These are phyloP conservation scores for Tuber umbilicatum DNA, from an alignment of 495 filamentous ascomycete species.

Conservation along the genomic window DNA sequence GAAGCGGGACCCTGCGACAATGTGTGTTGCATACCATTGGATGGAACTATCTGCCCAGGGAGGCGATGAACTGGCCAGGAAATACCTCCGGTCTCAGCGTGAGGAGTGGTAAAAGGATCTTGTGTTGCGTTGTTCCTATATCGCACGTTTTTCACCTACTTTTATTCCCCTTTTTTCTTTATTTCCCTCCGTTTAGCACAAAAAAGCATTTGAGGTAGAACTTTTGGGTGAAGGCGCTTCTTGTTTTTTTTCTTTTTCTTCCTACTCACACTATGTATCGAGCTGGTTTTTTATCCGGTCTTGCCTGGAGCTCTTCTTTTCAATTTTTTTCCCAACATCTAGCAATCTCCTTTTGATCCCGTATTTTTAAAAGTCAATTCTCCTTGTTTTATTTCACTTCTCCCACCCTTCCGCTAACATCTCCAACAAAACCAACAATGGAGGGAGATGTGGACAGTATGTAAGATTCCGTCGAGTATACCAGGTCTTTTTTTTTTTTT, in stretches of 20 bases:
- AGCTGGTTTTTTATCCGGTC: background rate
- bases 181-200: background rate
- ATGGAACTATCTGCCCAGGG: constrained; percentile 86
- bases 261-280: background rate
- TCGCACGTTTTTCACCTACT: constrained; percentile 1
- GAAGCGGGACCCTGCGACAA: constrained; percentile 74
- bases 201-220: constrained; percentile 6
- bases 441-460: background rate
- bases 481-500: background rate
- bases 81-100: constrained; percentile 66
- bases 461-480: background rate
- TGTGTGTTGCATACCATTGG: constrained; percentile 97
- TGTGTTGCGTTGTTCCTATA: background rate
- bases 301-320: background rate
- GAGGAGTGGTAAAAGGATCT: constrained; percentile 43
- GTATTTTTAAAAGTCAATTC: background rate
- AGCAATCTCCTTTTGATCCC: background rate
- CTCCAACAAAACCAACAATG: background rate
- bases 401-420: background rate
- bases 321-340: background rate
- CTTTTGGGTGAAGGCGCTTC: background rate
- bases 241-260: background rate
- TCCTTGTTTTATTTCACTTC: background rate
- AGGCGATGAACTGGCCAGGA: constrained; percentile 79
- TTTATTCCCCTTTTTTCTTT: background rate